Base-by-base conservation (phyloP, 1,284 basidiomycete genomes). In the Malassezia obtusa region DNA sequence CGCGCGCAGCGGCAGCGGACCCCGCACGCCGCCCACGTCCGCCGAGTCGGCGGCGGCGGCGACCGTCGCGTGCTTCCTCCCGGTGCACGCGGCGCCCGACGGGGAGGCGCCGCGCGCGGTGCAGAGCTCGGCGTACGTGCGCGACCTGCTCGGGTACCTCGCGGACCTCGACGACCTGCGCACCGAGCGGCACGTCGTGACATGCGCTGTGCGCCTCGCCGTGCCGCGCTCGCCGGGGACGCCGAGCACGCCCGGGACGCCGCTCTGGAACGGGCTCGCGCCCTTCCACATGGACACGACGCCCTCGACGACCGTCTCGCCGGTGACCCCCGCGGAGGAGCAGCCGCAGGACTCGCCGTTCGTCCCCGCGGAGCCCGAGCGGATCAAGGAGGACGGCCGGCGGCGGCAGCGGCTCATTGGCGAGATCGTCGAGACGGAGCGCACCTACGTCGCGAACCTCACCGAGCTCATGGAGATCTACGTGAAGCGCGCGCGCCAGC, bases 381-480 rank as follows among this genome's bases (percentile, higher is more conserved):
- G 28, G 9, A 31, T 49, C 44, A 73, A 69, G 54, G 67, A 74
- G 44, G 68, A 76, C 46, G 62, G 73, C 2, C 19, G 28, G 6
- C 17, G 68, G 49, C 64, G 76, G 5, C 59, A 64, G 41, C 59
- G 60, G 3, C 67, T 77, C 28, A 58, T 77, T 33, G 50, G 59
- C n/a, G 76, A 77, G 64, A 75, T 54, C 62, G 68, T 63, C 67
- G 88, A 86, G 66, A 96, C 92, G 38, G 92, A 99, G 75, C 81
- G 87, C 59, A 91, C 91, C 1, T 99, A 98, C 75, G 88, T 95
- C 52, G 86, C 86, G 63, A 87, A 88, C 12, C 77, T 99, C 21
- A 83, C 86, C 70, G 92, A 95, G 75, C 81, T 99, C 24, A 83
- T 91, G 46, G 86, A 91, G 55, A 94, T 98, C 58, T 99, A 98